These are phyloP conservation scores for Podila clonocystis DNA, from an alignment of 192 early-diverging fungal genomes.

Conservation along the genomic window DNA sequence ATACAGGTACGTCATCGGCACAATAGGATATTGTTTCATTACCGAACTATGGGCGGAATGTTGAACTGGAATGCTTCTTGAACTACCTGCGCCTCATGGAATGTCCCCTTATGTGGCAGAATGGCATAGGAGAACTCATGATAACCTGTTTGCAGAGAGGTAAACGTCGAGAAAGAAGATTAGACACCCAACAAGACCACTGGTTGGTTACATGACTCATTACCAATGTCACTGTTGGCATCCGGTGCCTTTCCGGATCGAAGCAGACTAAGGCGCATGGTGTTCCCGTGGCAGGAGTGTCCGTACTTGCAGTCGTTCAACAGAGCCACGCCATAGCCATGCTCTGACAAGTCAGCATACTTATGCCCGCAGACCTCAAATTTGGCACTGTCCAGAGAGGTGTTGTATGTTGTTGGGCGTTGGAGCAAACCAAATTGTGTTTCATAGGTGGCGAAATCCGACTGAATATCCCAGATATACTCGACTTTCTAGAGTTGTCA, in stretches of 20 bases:
- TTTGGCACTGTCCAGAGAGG: constrained; percentile 88
- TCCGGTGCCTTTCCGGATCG: constrained; percentile 90
- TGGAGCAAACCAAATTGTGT: constrained; percentile 93
- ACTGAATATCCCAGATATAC: constrained; percentile 86
- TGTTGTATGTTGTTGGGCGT: constrained; percentile 96
- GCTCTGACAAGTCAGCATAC: constrained; percentile 96
- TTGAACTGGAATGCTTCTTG: constrained; percentile 93
- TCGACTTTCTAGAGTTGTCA: constrained; percentile 81
- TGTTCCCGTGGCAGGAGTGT: constrained; percentile 82
- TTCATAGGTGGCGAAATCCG: constrained; percentile 90
- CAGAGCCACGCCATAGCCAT: constrained; percentile 93
- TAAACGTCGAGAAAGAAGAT: constrained; percentile 54
- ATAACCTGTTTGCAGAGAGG: constrained; percentile 67
- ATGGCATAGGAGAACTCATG: constrained; percentile 92
- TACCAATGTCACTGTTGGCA: constrained; percentile 72
- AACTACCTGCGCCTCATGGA: constrained; percentile 87
- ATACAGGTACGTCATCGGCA: background rate
- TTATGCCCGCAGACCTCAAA: constrained; percentile 99
- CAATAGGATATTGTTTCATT: background rate
- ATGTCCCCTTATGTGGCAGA: constrained; percentile 87
- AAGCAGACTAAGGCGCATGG: constrained; percentile 86
- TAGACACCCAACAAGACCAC: background rate
- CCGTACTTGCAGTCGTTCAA: constrained; percentile 99
- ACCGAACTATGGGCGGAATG: constrained; percentile 72
- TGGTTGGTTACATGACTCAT: background rate